Percentiles rank a stretch among this genome's conserved stretches.
Conservation (phyloP, 148 eudicot species). For the Cornus suecica region DNA sequence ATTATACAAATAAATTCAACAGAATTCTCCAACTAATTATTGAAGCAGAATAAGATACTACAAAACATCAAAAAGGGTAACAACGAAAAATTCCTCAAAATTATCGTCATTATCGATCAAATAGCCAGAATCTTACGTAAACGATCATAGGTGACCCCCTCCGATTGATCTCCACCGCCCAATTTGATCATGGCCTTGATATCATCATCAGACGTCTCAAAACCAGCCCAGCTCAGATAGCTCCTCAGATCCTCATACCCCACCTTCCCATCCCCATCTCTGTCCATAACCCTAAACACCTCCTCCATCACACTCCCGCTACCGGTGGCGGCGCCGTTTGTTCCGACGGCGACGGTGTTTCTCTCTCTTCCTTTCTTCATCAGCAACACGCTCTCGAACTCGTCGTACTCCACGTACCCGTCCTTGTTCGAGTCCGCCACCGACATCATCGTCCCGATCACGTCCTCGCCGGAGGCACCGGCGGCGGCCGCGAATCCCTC, state of each 20-base stretch:
- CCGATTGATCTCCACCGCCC: slow-evolving; percentile 51
- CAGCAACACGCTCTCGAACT: slow-evolving; percentile 52
- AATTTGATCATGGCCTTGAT: slow-evolving; percentile 65
- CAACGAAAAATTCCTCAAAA: too few species aligned
- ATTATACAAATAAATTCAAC: too few species aligned
- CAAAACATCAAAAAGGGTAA: too few species aligned
- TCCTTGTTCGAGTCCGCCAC: slow-evolving; percentile 65
- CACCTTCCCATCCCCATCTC: slow-evolving; percentile 77
- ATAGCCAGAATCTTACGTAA: slow-evolving; percentile 54
- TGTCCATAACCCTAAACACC: slow-evolving; percentile 68
- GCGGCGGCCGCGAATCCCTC: slow-evolving; percentile 17
- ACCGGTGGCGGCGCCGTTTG: neutral
- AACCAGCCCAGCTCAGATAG: slow-evolving; percentile 51
- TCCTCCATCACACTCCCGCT: slow-evolving; percentile 53
- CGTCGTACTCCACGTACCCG: slow-evolving; percentile 64
- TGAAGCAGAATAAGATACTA: too few species aligned
- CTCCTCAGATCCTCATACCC: slow-evolving; percentile 57
- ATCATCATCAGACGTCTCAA: slow-evolving; percentile 63
- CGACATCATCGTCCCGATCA: slow-evolving; percentile 64
- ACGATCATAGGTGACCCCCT: slow-evolving; percentile 58
- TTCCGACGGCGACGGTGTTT: neutral
- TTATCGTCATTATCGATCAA: slow-evolving; percentile 14
- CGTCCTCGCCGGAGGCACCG: slow-evolving; percentile 34
- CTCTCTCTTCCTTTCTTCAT: too few species aligned
- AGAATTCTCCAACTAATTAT: too few species aligned